These are phyloP conservation scores for Nakazawaea holstii DNA, from an alignment of 805 yeast genomes.

Conservation along the genomic window DNA sequence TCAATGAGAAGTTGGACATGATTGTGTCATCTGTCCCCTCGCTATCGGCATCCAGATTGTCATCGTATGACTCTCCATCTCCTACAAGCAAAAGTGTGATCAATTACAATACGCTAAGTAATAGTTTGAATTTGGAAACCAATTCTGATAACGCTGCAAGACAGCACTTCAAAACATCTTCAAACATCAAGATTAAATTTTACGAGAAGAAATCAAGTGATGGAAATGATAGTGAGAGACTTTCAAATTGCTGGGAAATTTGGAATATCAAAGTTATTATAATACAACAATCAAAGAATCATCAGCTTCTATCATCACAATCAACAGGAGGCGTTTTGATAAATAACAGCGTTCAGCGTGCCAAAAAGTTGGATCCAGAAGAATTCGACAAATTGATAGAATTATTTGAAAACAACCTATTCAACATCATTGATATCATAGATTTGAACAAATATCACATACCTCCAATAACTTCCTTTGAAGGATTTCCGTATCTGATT, in stretches of 20 bases:
- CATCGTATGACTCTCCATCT: background rate
- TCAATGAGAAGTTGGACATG: slow-evolving; percentile 7
- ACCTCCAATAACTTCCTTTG: slow-evolving; percentile 68
- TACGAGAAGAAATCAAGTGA: slow-evolving; percentile 16
- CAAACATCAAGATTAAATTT: slow-evolving; percentile 17
- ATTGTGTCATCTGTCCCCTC: slow-evolving; percentile 4
- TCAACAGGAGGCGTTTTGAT: slow-evolving; percentile 7
- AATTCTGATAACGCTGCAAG: background rate
- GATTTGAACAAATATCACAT: slow-evolving; percentile 60
- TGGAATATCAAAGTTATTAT: slow-evolving; percentile 57
- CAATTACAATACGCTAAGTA: background rate
- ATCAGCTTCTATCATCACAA: slow-evolving; percentile 10
- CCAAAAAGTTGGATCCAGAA: slow-evolving; percentile 13
- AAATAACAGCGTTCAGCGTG: slow-evolving; percentile 14
- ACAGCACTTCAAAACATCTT: slow-evolving; percentile 6
- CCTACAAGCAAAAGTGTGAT: background rate
- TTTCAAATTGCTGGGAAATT: slow-evolving; percentile 56
- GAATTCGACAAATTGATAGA: slow-evolving; percentile 22
- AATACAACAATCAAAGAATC: slow-evolving; percentile 25
- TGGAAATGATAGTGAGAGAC: slow-evolving; percentile 14
- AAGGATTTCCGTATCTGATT: slow-evolving; percentile 59
- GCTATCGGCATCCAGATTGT: slow-evolving; percentile 1
- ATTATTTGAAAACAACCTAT: slow-evolving; percentile 35
- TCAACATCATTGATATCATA: slow-evolving; percentile 43
- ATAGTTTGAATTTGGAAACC: background rate